Evolutionary conservation across 163 green algal genomes (phyloP).

Genomic region (Chloromonas sp.): DNA sequence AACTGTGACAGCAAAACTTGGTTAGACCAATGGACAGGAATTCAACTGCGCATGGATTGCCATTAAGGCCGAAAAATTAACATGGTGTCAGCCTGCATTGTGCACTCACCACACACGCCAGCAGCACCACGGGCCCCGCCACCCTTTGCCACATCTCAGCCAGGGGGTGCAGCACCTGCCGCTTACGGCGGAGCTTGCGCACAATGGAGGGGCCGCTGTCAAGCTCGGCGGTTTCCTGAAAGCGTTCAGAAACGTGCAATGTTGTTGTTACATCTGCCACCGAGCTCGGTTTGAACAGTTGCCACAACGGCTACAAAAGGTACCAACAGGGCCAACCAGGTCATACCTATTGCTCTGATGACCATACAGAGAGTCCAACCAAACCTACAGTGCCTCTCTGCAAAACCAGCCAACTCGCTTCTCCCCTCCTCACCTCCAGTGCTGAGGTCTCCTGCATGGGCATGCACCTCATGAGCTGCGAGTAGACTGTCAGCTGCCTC

Average conservation of each 20-base stretch:
- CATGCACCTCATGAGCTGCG: background rate
- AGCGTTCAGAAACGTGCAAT: background rate
- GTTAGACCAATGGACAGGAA: too few species aligned
- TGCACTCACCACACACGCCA: background rate
- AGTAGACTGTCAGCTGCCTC: constrained; percentile 5
- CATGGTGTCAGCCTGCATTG: background rate
- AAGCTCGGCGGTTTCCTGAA: background rate
- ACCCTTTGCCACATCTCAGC: background rate
- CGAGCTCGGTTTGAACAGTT: background rate
- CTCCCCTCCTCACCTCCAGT: background rate
- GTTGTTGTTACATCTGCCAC: background rate
- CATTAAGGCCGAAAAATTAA: background rate
- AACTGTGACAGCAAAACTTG: too few species aligned
- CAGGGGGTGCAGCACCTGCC: background rate
- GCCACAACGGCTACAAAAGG: too few species aligned
- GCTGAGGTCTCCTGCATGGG: background rate
- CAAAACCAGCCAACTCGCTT: background rate
- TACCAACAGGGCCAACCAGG: too few species aligned
- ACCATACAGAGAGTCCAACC: background rate
- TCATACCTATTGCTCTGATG: background rate
- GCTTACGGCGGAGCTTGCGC: background rate
- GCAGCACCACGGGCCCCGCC: background rate
- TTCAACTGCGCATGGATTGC: background rate
- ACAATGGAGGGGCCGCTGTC: background rate
- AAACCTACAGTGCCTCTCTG: background rate